Evolutionary conservation across 2,329 filamentous ascomycete species (phyloP).

Genomic region (Pseudogymnoascus sp.): DNA sequence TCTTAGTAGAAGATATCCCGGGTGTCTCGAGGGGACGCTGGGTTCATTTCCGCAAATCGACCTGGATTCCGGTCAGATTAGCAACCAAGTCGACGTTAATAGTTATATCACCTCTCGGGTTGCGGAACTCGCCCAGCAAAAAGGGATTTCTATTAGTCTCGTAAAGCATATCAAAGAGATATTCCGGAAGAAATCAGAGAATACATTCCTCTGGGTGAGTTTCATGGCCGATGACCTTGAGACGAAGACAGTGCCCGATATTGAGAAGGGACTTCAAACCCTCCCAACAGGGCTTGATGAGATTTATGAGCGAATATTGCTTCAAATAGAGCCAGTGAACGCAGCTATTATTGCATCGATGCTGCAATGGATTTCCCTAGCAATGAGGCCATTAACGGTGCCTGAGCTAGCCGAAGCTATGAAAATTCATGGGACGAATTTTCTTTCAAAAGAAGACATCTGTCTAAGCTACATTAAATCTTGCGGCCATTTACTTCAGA

Average conservation of each 20-base stretch:
- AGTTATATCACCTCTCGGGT: constrained; percentile 19
- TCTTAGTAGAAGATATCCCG: background rate
- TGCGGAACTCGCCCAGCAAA: background rate
- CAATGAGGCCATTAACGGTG: background rate
- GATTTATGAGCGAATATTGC: constrained; percentile 5
- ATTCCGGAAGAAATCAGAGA: constrained; percentile 13
- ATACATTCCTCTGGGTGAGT: constrained; percentile 26
- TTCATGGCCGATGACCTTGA: constrained; percentile 17
- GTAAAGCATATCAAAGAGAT: constrained; percentile 3
- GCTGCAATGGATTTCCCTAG: background rate
- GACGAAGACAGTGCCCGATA: background rate
- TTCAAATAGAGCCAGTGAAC: background rate
- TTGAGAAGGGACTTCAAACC: background rate
- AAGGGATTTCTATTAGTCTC: background rate
- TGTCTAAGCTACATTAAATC: background rate
- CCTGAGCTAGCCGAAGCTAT: constrained; percentile 2
- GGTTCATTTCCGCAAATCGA: constrained; percentile 13
- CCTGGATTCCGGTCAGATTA: constrained; percentile 19
- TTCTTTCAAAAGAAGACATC: background rate
- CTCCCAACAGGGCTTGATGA: background rate
- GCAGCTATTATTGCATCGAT: background rate
- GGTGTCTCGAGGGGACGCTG: constrained; percentile 8
- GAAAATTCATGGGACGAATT: background rate
- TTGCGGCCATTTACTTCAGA: background rate
- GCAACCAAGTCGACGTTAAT: constrained; percentile 19